Evolutionary conservation across 495 filamentous ascomycete genomes (phyloP).

Genomic region (Aspergillus sparsus): DNA sequence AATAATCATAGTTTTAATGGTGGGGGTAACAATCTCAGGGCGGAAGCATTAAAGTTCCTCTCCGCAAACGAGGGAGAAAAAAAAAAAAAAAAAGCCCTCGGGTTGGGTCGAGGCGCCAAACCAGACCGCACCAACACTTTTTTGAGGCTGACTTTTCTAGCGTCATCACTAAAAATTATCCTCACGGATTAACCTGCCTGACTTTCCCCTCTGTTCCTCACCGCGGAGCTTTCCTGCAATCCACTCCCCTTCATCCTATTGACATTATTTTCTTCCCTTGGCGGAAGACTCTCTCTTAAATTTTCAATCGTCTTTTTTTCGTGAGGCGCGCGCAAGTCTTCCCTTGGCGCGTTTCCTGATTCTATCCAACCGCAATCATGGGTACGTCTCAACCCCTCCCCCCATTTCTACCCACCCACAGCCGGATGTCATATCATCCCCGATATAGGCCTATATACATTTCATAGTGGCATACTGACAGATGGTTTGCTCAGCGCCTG

Average conservation of each 20-base stretch:
- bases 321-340: constrained; percentile 48
- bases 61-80: constrained; percentile 12
- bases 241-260: constrained; percentile 19
- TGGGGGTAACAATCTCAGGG: background rate
- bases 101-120: constrained; percentile 27
- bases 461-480: constrained; percentile 23
- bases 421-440: constrained; percentile 5
- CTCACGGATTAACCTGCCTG: constrained; percentile 46
- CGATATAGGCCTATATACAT: background rate
- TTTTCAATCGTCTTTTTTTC: constrained; percentile 25
- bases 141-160: constrained; percentile 49
- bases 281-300: constrained; percentile 27
- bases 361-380: constrained; percentile 74
- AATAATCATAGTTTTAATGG: too few relatives aligned
- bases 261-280: constrained; percentile 13
- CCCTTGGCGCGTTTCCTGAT: constrained; percentile 48
- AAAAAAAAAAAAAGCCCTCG: constrained; percentile 26
- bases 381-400: constrained; percentile 57
- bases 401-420: constrained; percentile 11
- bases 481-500: constrained; percentile 60
- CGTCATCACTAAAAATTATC: constrained; percentile 54
- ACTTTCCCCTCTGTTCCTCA: constrained; percentile 49
- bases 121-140: constrained; percentile 33
- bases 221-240: constrained; percentile 38
- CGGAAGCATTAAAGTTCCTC: constrained; percentile 7